Evolutionary conservation across 495 filamentous ascomycete species (phyloP), one percentile per base, ranked within the genome.

Genomic region (Aspergillus egyptiacus): DNA sequence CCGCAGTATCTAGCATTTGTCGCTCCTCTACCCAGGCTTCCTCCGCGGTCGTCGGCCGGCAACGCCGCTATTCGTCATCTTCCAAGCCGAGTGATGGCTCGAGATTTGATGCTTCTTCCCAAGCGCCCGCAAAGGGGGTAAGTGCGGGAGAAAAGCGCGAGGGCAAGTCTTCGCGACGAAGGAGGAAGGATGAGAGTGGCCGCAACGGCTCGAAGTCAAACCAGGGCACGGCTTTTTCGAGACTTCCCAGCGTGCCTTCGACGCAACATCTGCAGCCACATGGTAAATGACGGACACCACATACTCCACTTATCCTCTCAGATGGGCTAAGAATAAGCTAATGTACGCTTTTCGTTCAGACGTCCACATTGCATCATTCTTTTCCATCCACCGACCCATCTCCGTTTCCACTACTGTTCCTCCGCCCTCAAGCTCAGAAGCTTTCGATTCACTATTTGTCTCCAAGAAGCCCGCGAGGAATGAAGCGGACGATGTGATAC

Each of bases 311-410:
- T 6, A 19, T 32, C 2, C 7, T 2, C 22, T 23, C 11, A 6
- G n/a, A 23, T 20, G 17, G 17, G 8, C 15, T 4, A 11, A 20
- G 13, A 20, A 20, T n/a, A n/a, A 13, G 9, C 17, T 30, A 14
- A 19, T 33, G 5, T 14, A 11, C 6, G 11, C n/a, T 20, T 44
- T 10, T 28, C 25, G 2, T 15, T 19, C 27, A 98, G 93, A 94
- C 61, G 74, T 96, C 35, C 83, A 83, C 53, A 73, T 95, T 24
- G 89, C 91, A 6, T 85, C 84, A 40, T 97, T 98, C 75, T 98
- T 96, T 71, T 93, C 93, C 48, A 85, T 91, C 52, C 89, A 98
- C 72, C 81, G 93, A 43, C 93, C 93, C 4, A 91, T 98, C 56
- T 94, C 88, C 46, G 78, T 96, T 57, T 91, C 86, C 22, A 78